Evolutionary conservation across 805 yeast species (phyloP).

Genomic region (Scheffersomyces lignosus): DNA sequence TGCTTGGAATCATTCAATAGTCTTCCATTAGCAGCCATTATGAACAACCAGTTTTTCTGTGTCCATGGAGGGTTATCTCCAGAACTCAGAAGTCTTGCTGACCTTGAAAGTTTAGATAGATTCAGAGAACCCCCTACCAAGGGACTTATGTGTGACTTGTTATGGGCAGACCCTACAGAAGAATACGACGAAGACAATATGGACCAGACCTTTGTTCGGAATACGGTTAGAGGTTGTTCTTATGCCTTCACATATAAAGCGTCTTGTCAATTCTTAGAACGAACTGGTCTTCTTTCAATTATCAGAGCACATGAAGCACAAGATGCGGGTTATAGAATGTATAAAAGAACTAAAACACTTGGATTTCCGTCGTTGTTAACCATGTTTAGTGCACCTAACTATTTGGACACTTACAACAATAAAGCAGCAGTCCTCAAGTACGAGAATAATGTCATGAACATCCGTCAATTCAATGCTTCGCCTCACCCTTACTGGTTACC

Average conservation of each 20-base stretch:
- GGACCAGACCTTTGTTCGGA: slow-evolving; percentile 57
- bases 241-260: slow-evolving; percentile 86
- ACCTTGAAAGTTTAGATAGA: slow-evolving; percentile 67
- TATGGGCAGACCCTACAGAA: slow-evolving; percentile 97
- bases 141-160: slow-evolving; percentile 90
- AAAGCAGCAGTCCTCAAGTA: slow-evolving; percentile 94
- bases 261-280: slow-evolving; percentile 71
- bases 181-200: slow-evolving; percentile 63
- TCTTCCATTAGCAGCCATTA: slow-evolving; percentile 86
- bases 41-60: slow-evolving; percentile 93
- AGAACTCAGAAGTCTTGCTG: slow-evolving; percentile 68
- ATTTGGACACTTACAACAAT: slow-evolving; percentile 87
- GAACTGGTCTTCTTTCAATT: slow-evolving; percentile 76
- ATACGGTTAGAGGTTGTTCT: slow-evolving; percentile 87
- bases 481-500: slow-evolving; percentile 98
- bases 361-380: slow-evolving; percentile 91
- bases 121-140: slow-evolving; percentile 91
- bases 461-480: slow-evolving; percentile 86
- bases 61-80: slow-evolving; percentile 97
- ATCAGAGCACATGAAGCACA: slow-evolving; percentile 98
- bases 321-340: slow-evolving; percentile 96
- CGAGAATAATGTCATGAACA: slow-evolving; percentile 90
- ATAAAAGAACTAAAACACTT: slow-evolving; percentile 75
- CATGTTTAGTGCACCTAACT: slow-evolving; percentile 93
- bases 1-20: slow-evolving; percentile 80